phyloP scores from a whole-genome alignment of 2,329 filamentous ascomycete species.

The Sporothrix mexicana region DNA sequence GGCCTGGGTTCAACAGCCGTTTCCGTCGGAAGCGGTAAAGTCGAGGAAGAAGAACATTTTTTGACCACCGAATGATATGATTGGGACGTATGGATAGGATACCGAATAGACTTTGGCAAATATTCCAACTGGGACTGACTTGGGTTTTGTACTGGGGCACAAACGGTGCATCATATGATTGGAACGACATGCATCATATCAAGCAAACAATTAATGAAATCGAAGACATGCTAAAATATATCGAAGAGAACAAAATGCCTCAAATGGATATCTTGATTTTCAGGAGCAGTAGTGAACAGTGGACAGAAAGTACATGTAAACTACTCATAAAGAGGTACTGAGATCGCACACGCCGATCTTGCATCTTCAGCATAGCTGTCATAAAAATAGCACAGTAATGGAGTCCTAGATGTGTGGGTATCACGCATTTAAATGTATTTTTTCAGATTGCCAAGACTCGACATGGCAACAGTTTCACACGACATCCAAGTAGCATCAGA shows the following conservation, averaged over 20 bases:
- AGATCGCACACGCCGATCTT: conserved; percentile 14
- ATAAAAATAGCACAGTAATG: conserved; percentile 25
- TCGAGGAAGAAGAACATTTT: neutral
- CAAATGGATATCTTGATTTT: too few relatives aligned
- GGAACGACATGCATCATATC: neutral
- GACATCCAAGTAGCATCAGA: neutral
- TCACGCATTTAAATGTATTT: neutral
- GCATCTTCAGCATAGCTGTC: neutral
- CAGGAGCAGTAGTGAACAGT: too few relatives aligned
- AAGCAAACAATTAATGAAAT: too few relatives aligned
- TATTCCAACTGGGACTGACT: neutral
- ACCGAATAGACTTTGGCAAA: too few relatives aligned
- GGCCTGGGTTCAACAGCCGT: conserved; percentile 61
- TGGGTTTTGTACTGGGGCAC: neutral
- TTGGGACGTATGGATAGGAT: neutral
- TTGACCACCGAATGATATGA: neutral
- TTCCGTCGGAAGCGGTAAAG: conserved; percentile 59
- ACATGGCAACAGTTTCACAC: neutral
- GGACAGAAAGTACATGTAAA: too few relatives aligned
- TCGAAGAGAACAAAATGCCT: too few relatives aligned
- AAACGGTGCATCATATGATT: neutral
- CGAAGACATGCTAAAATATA: too few relatives aligned
- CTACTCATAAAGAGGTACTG: neutral
- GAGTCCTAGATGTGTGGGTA: neutral
- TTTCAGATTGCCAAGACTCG: conserved; percentile 8